Base-by-base conservation (phyloP, 2,329 filamentous ascomycete genomes). In the Cladosporium austrohemisphaericum region DNA sequence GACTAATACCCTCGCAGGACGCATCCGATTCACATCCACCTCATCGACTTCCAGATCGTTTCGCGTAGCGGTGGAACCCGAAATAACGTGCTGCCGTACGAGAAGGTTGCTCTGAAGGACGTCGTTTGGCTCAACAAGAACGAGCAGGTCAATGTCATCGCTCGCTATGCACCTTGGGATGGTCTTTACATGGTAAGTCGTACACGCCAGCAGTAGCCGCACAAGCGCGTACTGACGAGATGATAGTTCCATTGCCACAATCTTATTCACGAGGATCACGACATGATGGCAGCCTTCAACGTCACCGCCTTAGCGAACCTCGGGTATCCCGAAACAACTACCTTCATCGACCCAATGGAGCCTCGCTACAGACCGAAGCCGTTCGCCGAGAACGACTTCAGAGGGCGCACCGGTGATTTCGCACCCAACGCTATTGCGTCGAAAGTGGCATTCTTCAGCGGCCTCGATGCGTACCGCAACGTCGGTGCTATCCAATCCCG, bases 11-110 rank as follows among this genome's bases (percentile, higher is more conserved):
- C 72, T n/a, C 72, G 71, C 19, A 76, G 75, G 62, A 67, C 72
- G 57, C 65, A 77, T 23, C 38, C 29, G n/a, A 28, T 45, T 13
- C 10, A 44, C 31, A 44, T 44, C 10, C 67, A 71, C 52, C 79
- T 81, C 18, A 36, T 83, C 37, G 78, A 82, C 58, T 78, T 83
- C 63, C 72, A 76, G 49, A 68, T 83, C 28, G 56, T 80, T n/a
- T 68, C 65, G 4, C 75, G 79, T 13, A 71, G 59, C 0, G 74
- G 75, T 3, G 71, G 71, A 5, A 64, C 68, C 10, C 67, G 70
- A 2, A 41, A 41, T 18, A 58, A 56, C 10, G 41, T 80, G 3
- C 56, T 70, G 53, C 69, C 75, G 0, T 82, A 82, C 54, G 79
- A 83, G 62, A 64, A 67, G 2, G 72, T 69, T 0, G 78, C 75